Evolutionary conservation across 768 basidiomycete species (phyloP).

Genomic region (Macrolepiota dolichaula): DNA sequence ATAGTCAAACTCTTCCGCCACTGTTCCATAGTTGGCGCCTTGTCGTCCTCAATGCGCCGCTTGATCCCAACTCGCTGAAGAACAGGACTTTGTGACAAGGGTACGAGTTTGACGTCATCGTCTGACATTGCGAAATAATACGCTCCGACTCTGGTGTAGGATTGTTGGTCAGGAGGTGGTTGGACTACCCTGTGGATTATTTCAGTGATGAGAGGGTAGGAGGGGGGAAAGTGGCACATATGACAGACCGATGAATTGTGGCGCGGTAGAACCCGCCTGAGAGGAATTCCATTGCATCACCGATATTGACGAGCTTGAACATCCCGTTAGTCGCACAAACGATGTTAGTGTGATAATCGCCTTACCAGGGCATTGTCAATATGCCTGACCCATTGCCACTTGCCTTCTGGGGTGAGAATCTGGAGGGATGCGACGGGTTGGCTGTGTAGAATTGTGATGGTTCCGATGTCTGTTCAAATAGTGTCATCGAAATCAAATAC

Average conservation of each 20-base stretch:
- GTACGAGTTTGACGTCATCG: constrained; percentile 44
- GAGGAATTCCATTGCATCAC: no score
- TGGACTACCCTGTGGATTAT: constrained; percentile 42
- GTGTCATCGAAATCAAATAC: background rate
- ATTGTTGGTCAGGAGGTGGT: constrained; percentile 52
- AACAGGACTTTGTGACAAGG: constrained; percentile 44
- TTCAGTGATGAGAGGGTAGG: background rate
- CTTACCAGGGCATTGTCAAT: constrained; percentile 54
- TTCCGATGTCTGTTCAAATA: constrained; percentile 41
- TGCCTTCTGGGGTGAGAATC: constrained; percentile 47
- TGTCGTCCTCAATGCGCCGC: constrained; percentile 30
- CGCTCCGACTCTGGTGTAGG: constrained; percentile 46
- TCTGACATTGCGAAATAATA: constrained; percentile 57
- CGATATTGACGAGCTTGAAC: constrained; percentile 54
- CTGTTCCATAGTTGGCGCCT: constrained; percentile 47
- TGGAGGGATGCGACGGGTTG: constrained; percentile 60
- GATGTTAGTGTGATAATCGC: background rate
- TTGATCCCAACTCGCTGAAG: constrained; percentile 41
- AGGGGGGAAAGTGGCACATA: background rate
- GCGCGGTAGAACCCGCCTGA: constrained; percentile 58
- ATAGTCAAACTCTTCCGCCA: constrained; percentile 51
- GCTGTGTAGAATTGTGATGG: constrained; percentile 55
- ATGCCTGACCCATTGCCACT: constrained; percentile 58
- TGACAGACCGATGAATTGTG: constrained; percentile 44
- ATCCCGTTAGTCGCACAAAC: background rate